Evolutionary conservation across 1,284 basidiomycete genomes (phyloP), one percentile per base, ranked within the genome.

Genomic region (Dichomitus squalens): DNA sequence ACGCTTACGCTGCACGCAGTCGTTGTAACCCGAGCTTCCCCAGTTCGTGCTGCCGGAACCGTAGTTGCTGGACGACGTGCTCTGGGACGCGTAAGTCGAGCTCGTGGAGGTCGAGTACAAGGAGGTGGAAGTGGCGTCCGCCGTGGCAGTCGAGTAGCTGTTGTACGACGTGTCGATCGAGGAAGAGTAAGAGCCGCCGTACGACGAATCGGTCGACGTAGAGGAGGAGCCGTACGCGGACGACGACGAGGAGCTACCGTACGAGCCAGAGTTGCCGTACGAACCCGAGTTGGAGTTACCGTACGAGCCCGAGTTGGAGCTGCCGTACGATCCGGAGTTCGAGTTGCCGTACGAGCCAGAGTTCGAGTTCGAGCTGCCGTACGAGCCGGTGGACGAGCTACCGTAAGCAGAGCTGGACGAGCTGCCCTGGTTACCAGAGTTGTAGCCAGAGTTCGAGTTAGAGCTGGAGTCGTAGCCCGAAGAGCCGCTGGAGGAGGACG

Each of bases 1-100:
- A 12, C 11, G 80, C 86, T 72, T 65, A 89, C 87, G 82, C 65
- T 86, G 80, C 49, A 90, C 87, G 69, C 88, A 91, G 73, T 79
- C 78, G 65, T 87, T 75, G 76, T 89, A 90, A 50, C 76, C 77
- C 29, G 76, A 77, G 62, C 76, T 76, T 49, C 78, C 78, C 84
- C 84, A 88, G 73, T 76, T 82, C 52, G 74, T 75, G 65, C 72
- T 79, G 55, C 87, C 88, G 23, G 88, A 89, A n/a, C 87, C 87
- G 68, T 90, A 88, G 4, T n/a, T n/a, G n/a, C n/a, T n/a, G n/a
- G n/a, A n/a, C n/a, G n/a, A n/a, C n/a, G 76, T 71, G 23, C 57
- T 58, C 47, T 61, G 60, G 25, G 61, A 29, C 53, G 36, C 52
- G 44, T 39, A 39, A 39, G 52, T 36, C 40, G 59, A 52, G 38